A percentile compares a stretch with the other conserved stretches of the same genome.
These are phyloP conservation scores for Pinguiococcus pyrenoidosus DNA, from an alignment of 108 stramenopile genomes.

Conservation along the genomic window DNA sequence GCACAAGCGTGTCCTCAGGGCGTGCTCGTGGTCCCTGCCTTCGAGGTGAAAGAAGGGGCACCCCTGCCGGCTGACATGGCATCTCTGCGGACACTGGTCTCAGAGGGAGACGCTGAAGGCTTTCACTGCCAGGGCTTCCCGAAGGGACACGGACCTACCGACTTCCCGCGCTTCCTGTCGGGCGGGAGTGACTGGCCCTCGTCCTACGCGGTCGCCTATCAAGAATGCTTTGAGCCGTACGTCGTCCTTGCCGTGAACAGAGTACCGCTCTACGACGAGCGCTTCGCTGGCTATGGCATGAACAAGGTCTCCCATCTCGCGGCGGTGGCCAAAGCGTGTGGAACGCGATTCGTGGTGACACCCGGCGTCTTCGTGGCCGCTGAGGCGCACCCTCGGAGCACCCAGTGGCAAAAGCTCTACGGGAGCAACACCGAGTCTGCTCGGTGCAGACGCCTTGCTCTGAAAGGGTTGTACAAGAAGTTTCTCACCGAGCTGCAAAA, in stretches of 20 bases:
- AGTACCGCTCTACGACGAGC: conserved; percentile 23
- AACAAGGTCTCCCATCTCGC: too few species aligned
- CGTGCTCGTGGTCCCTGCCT: conserved; percentile 6
- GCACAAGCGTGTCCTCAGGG: neutral
- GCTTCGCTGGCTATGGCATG: conserved; percentile 28
- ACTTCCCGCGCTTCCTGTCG: conserved; percentile 4
- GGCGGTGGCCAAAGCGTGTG: too few species aligned
- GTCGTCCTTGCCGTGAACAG: conserved; percentile 5
- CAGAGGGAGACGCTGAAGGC: conserved; percentile 2
- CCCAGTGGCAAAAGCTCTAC: too few species aligned
- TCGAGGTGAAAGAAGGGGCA: conserved; percentile 3
- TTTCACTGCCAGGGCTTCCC: conserved; percentile 19
- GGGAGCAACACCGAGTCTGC: too few species aligned
- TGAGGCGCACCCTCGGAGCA: too few species aligned
- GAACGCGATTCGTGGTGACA: too few species aligned
- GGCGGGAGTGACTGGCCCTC: neutral
- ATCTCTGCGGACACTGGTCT: neutral
- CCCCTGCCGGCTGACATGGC: neutral
- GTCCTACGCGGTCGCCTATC: conserved; percentile 5
- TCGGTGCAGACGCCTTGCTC: too few species aligned
- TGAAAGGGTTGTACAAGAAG: too few species aligned
- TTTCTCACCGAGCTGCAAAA: too few species aligned
- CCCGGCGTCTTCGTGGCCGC: too few species aligned
- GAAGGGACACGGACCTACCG: conserved; percentile 16
- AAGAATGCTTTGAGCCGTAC: conserved; percentile 20